phyloP scores from a whole-genome alignment of 352 stramenopile species.

The Phytophthora brassicae region DNA sequence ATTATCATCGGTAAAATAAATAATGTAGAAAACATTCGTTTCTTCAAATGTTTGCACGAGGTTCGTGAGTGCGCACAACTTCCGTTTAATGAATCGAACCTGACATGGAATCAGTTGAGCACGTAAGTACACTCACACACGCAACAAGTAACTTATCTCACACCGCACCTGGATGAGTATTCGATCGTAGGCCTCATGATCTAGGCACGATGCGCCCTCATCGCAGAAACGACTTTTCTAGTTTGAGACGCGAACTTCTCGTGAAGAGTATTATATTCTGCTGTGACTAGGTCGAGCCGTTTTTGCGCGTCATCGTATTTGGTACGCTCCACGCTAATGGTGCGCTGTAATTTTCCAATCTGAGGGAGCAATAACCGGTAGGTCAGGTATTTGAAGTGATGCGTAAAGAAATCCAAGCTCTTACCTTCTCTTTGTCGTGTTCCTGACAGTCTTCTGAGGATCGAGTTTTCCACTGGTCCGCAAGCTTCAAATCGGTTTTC shows the following conservation, averaged over 20 bases:
- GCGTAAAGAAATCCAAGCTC: background rate
- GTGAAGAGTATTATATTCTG: slow-evolving; percentile 29
- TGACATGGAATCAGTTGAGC: background rate
- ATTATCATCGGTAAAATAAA: slow-evolving; percentile 21
- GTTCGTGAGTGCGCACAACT: slow-evolving; percentile 29
- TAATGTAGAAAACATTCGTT: slow-evolving; percentile 40
- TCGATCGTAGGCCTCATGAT: slow-evolving; percentile 16
- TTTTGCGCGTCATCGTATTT: slow-evolving; percentile 12
- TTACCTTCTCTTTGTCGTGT: slow-evolving; percentile 43
- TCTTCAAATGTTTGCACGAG: slow-evolving; percentile 38
- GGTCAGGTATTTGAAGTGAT: no score
- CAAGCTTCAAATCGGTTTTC: slow-evolving; percentile 42
- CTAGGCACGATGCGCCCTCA: slow-evolving; percentile 2
- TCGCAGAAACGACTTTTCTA: slow-evolving; percentile 2
- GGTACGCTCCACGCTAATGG: slow-evolving; percentile 18
- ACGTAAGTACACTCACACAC: background rate
- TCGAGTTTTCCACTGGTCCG: slow-evolving; percentile 13
- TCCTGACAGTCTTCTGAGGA: slow-evolving; percentile 18
- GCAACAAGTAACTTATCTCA: background rate
- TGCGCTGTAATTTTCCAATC: slow-evolving; percentile 28
- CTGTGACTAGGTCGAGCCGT: slow-evolving; percentile 8
- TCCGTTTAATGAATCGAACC: slow-evolving; percentile 32
- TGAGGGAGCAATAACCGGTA: slow-evolving; percentile 8
- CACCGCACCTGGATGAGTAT: slow-evolving; percentile 28
- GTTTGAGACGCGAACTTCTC: slow-evolving; percentile 10